Percentiles rank a stretch among this genome's conserved stretches.
Conservation (phyloP, 352 stramenopile genomes). For the Halophytophthora batemanensis region DNA sequence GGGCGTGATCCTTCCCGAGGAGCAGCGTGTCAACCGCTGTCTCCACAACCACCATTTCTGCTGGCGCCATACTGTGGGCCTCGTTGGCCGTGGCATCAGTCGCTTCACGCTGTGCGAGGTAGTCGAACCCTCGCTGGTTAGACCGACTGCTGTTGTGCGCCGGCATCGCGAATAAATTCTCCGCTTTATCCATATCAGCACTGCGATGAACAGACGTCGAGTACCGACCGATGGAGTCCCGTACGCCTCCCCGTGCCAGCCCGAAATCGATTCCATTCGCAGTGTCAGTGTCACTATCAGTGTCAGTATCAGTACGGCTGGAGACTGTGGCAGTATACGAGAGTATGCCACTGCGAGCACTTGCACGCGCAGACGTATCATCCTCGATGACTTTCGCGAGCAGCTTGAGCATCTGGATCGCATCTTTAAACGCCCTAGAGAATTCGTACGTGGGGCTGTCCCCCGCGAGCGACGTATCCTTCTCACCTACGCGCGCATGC, state of each 20-base stretch:
- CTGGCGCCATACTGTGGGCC: conserved; percentile 14
- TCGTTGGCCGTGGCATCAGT: conserved; percentile 15
- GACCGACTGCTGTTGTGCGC: conserved; percentile 4
- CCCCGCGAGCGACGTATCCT: conserved; percentile 67
- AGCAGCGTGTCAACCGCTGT: conserved; percentile 35
- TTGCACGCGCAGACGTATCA: conserved; percentile 55
- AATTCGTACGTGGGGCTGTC: conserved; percentile 64
- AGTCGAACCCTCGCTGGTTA: conserved; percentile 15
- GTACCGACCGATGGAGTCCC: conserved; percentile 68
- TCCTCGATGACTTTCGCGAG: conserved; percentile 70
- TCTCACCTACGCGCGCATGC: conserved; percentile 76
- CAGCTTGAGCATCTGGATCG: conserved; percentile 82
- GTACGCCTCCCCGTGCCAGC: conserved; percentile 11
- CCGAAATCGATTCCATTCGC: no score
- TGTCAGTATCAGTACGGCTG: conserved; percentile 11
- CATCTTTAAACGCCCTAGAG: conserved; percentile 69
- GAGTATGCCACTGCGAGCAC: conserved; percentile 56
- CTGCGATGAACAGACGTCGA: conserved; percentile 63
- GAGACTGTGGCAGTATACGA: conserved; percentile 34
- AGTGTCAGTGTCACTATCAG: conserved; percentile 7
- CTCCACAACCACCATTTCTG: conserved; percentile 28
- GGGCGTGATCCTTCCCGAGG: conserved; percentile 11
- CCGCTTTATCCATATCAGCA: conserved; percentile 61
- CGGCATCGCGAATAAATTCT: conserved; percentile 58
- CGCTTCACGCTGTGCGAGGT: conserved; percentile 4